Conservation (phyloP, 2,329 filamentous ascomycete genomes). For the Aspergillus floridensis region DNA sequence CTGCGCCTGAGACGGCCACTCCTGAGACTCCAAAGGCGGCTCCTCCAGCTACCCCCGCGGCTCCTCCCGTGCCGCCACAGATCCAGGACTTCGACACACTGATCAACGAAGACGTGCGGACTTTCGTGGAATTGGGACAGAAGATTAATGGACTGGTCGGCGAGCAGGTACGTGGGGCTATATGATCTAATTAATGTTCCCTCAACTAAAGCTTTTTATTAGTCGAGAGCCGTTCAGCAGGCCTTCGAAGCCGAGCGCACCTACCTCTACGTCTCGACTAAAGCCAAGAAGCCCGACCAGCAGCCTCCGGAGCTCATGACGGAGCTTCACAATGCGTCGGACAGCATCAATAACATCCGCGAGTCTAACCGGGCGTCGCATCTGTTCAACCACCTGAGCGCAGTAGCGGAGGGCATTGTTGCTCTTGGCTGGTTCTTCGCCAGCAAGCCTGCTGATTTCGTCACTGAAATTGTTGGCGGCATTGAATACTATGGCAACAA, state of each 20-base stretch:
- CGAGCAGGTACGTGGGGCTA: slow-evolving; percentile 63
- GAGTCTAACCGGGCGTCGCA: slow-evolving; percentile 75
- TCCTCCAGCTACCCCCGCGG: slow-evolving; percentile 49
- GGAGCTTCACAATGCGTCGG: slow-evolving; percentile 79
- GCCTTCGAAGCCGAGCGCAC: slow-evolving; percentile 82
- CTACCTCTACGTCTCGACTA: slow-evolving; percentile 83
- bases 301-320: slow-evolving; percentile 73
- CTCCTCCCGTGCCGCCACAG: slow-evolving; percentile 66
- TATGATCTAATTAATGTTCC: neutral
- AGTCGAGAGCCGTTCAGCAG: slow-evolving; percentile 57
- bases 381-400: slow-evolving; percentile 76
- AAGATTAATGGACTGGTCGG: slow-evolving; percentile 74
- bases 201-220: slow-evolving; percentile 15
- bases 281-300: slow-evolving; percentile 86
- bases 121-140: slow-evolving; percentile 74
- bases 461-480: slow-evolving; percentile 76
- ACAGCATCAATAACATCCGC: slow-evolving; percentile 74
- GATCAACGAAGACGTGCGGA: slow-evolving; percentile 69
- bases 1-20: slow-evolving; percentile 22
- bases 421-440: slow-evolving; percentile 90
- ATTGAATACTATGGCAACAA: slow-evolving; percentile 95
- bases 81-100: slow-evolving; percentile 85
- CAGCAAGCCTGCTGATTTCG: slow-evolving; percentile 76
- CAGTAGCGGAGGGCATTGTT: slow-evolving; percentile 86
- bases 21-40: slow-evolving; percentile 30